phyloP scores from a whole-genome alignment of 1,139 yeast species.

The Yamadazyma pseudoaaseri region DNA sequence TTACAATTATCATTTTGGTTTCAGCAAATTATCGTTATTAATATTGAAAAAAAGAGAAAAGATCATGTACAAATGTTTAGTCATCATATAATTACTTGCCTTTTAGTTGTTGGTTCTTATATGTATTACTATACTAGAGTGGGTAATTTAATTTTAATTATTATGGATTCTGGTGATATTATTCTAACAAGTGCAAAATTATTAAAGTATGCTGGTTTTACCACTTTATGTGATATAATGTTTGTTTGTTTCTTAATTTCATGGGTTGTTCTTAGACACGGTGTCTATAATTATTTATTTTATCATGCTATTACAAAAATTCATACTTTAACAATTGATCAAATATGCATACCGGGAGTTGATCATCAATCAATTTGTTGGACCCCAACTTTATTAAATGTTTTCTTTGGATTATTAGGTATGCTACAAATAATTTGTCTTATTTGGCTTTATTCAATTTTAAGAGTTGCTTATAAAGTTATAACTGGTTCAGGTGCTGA shows the following conservation, averaged over 20 bases:
- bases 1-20: constrained; percentile 75
- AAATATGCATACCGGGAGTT: constrained; percentile 32
- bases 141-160: constrained; percentile 73
- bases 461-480: constrained; percentile 68
- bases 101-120: constrained; percentile 70
- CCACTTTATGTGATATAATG: constrained; percentile 61
- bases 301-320: constrained; percentile 48
- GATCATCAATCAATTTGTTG: constrained; percentile 49
- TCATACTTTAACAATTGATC: constrained; percentile 34
- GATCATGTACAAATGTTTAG: constrained; percentile 85
- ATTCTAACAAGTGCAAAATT: constrained; percentile 72
- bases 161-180: constrained; percentile 85
- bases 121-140: constrained; percentile 68
- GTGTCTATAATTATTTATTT: constrained; percentile 66
- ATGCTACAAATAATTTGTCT: constrained; percentile 66
- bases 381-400: constrained; percentile 48
- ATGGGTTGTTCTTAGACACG: constrained; percentile 78
- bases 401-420: constrained; percentile 56
- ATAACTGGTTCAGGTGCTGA: constrained; percentile 74
- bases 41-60: constrained; percentile 76
- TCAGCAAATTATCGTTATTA: constrained; percentile 73
- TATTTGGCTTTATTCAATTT: constrained; percentile 74
- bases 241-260: constrained; percentile 64
- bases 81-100: constrained; percentile 81
- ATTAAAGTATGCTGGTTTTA: constrained; percentile 68